Evolutionary conservation across 371 early-diverging fungal species (phyloP).

Genomic region (Coemansia sp.): DNA sequence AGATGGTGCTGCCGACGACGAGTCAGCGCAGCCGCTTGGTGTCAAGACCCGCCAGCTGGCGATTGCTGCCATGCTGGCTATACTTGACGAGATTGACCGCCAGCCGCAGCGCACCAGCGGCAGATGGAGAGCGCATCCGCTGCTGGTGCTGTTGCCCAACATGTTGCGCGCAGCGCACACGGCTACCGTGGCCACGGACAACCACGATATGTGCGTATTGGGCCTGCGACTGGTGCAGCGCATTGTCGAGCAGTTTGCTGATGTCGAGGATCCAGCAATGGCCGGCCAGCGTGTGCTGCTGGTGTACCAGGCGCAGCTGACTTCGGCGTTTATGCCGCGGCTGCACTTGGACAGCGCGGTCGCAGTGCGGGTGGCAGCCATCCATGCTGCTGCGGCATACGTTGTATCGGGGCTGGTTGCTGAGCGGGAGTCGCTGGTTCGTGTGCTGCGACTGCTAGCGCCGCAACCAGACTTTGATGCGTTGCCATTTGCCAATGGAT

Average conservation of each 20-base stretch:
- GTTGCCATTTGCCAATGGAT: neutral
- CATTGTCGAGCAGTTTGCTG: constrained; percentile 27
- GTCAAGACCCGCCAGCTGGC: constrained; percentile 14
- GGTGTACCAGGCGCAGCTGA: constrained; percentile 49
- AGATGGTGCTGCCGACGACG: neutral
- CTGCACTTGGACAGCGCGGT: constrained; percentile 2
- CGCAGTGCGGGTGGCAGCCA: constrained; percentile 18
- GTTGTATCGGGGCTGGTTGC: constrained; percentile 24
- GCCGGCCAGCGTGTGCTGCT: constrained; percentile 23
- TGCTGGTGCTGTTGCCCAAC: constrained; percentile 29
- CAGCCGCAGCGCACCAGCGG: neutral
- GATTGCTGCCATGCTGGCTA: constrained; percentile 17
- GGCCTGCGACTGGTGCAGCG: constrained; percentile 39
- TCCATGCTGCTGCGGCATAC: constrained; percentile 25
- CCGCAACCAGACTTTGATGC: constrained; percentile 23
- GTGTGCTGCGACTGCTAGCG: constrained; percentile 36
- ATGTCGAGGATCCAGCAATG: constrained; percentile 42
- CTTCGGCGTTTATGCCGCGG: constrained; percentile 38
- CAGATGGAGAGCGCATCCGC: constrained; percentile 8
- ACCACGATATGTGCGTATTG: constrained; percentile 14
- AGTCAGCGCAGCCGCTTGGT: constrained; percentile 16
- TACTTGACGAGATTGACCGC: constrained; percentile 18
- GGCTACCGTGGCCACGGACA: constrained; percentile 17
- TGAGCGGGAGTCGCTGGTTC: constrained; percentile 21
- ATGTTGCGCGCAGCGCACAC: constrained; percentile 40